phyloP scores from a whole-genome alignment of 352 stramenopile species.

The Globisporangium viniferum region DNA sequence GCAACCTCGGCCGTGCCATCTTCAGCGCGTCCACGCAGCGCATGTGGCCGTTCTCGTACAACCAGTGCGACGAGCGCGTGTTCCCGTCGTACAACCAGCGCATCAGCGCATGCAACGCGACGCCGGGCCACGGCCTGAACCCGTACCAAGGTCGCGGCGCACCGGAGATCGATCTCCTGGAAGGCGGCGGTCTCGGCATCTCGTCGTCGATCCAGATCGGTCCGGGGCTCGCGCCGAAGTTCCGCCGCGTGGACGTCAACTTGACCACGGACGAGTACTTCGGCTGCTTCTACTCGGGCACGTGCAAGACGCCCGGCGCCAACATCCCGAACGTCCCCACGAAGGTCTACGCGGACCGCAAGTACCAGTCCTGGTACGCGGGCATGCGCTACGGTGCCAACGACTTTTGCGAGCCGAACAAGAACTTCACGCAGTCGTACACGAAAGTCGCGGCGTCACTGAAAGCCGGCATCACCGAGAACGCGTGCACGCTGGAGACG shows the following conservation, averaged over 20 bases:
- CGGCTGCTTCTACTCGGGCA: slow-evolving; percentile 39
- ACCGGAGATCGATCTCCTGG: slow-evolving; percentile 95
- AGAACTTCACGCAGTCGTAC: slow-evolving; percentile 38
- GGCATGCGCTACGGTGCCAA: slow-evolving; percentile 59
- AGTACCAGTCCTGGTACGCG: slow-evolving; percentile 51
- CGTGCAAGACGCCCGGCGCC: slow-evolving; percentile 42
- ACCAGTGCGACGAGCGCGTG: slow-evolving; percentile 86
- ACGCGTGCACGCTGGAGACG: slow-evolving; percentile 37
- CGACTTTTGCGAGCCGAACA: slow-evolving; percentile 37
- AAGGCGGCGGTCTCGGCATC: slow-evolving; percentile 71
- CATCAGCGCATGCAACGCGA: slow-evolving; percentile 87
- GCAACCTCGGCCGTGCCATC: slow-evolving; percentile 93
- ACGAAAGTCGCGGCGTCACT: slow-evolving; percentile 40
- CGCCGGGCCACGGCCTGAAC: slow-evolving; percentile 91
- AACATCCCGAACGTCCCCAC: slow-evolving; percentile 60
- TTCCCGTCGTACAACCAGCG: slow-evolving; percentile 73
- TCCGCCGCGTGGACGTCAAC: slow-evolving; percentile 37
- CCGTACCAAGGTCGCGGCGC: slow-evolving; percentile 85
- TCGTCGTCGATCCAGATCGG: slow-evolving; percentile 78
- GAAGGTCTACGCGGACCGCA: slow-evolving; percentile 31
- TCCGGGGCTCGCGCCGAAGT: slow-evolving; percentile 52
- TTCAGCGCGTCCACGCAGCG: slow-evolving; percentile 92
- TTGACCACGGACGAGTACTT: slow-evolving; percentile 22
- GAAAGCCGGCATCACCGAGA: slow-evolving; percentile 43
- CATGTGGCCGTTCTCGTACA: slow-evolving; percentile 96